phyloP scores from a whole-genome alignment of 2,329 filamentous ascomycete genomes.

The Cladosporium sp. region DNA sequence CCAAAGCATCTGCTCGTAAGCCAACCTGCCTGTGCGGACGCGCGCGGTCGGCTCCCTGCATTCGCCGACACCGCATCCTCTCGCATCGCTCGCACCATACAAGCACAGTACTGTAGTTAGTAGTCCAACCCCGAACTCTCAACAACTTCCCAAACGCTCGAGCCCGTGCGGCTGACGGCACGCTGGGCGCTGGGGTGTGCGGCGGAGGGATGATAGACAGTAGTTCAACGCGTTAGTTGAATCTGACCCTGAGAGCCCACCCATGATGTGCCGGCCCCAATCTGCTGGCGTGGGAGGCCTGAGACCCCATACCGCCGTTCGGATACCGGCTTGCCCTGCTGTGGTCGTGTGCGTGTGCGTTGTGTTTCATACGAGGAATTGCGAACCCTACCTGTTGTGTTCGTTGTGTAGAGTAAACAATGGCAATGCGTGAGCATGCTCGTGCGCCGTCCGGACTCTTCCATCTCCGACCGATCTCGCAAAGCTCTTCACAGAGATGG shows the following conservation, averaged over 20 bases:
- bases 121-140: not conserved
- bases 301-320: not conserved
- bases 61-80: slow-evolving; percentile 11
- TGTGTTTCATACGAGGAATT: not conserved
- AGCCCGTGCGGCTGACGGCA: slow-evolving; percentile 9
- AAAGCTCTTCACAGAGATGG: not conserved
- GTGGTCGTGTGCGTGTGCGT: not conserved
- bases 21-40: not conserved
- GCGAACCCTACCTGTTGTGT: not conserved
- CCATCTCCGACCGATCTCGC: not conserved
- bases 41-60: slow-evolving; percentile 7
- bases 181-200: slow-evolving; percentile 2
- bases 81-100: not conserved
- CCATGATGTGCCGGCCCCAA: not conserved
- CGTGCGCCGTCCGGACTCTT: not conserved
- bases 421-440: not conserved
- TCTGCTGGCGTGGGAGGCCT: not conserved
- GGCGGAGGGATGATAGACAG: not conserved
- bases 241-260: not conserved
- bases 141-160: not conserved
- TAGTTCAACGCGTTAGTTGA: not conserved
- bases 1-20: not conserved
- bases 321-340: not conserved
- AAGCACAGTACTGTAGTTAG: not conserved
- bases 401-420: not conserved